Evolutionary conservation across 2,329 filamentous ascomycete genomes (phyloP).

Genomic region (Rhinocladiella mackenziei): DNA sequence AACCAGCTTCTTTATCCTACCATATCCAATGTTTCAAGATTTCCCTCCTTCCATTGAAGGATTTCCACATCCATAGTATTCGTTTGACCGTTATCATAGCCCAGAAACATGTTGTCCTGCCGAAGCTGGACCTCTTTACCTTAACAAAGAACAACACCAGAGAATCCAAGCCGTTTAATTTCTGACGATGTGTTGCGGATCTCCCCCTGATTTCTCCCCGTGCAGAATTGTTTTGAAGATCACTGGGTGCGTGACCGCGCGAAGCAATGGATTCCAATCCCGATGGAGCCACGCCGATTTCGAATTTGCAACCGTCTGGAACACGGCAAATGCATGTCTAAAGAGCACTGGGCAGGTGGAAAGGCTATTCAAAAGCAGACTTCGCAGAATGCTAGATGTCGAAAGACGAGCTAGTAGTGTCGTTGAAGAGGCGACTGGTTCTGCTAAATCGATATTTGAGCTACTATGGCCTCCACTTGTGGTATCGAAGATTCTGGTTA

Average conservation of each 20-base stretch:
- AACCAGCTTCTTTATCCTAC: slow-evolving; percentile 50
- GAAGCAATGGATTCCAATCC: slow-evolving; percentile 46
- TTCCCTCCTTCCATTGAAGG: slow-evolving; percentile 51
- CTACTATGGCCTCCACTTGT: neutral
- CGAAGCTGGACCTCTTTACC: slow-evolving; percentile 48
- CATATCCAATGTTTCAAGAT: slow-evolving; percentile 52
- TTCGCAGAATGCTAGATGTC: slow-evolving; percentile 31
- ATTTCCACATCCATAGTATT: slow-evolving; percentile 32
- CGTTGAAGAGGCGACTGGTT: neutral
- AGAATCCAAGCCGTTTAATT: slow-evolving; percentile 49
- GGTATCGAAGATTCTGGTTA: neutral
- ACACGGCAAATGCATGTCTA: slow-evolving; percentile 31
- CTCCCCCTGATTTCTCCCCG: slow-evolving; percentile 48
- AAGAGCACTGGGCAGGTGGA: slow-evolving; percentile 35
- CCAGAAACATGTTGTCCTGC: slow-evolving; percentile 32
- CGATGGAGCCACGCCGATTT: slow-evolving; percentile 45
- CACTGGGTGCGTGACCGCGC: slow-evolving; percentile 44
- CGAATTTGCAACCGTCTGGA: slow-evolving; percentile 43
- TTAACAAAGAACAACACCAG: slow-evolving; percentile 52
- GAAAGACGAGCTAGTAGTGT: slow-evolving; percentile 20
- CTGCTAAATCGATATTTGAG: neutral
- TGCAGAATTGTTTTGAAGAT: slow-evolving; percentile 58
- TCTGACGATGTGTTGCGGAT: slow-evolving; percentile 44
- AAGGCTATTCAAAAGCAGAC: slow-evolving; percentile 32
- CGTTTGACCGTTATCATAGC: slow-evolving; percentile 35